These are phyloP conservation scores for Globisporangium nodosum DNA, from an alignment of 352 stramenopile species.

Conservation along the genomic window DNA sequence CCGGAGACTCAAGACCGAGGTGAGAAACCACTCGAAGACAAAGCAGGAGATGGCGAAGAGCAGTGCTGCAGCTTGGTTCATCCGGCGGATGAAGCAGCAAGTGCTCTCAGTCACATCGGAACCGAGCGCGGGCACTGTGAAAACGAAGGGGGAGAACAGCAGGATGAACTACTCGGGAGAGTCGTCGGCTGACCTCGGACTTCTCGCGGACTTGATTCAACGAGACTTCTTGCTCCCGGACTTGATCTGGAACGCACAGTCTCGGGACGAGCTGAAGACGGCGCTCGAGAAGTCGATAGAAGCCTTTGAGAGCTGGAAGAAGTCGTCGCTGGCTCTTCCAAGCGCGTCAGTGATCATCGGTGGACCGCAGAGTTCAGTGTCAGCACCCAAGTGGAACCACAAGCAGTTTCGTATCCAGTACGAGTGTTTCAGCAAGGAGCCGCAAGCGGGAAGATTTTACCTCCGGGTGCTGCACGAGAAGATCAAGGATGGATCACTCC, in stretches of 20 bases:
- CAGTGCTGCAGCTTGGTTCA: constrained; percentile 45
- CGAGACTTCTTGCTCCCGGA: constrained; percentile 76
- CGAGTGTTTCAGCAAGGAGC: constrained; percentile 51
- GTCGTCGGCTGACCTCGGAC: constrained; percentile 54
- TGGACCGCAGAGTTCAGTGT: constrained; percentile 17
- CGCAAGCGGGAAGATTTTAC: constrained; percentile 63
- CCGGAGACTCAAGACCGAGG: constrained; percentile 21
- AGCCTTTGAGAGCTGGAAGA: constrained; percentile 47
- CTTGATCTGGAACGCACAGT: constrained; percentile 70
- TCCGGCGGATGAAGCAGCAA: constrained; percentile 61
- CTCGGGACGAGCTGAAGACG: constrained; percentile 44
- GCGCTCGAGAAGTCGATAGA: constrained; percentile 40
- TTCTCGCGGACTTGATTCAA: constrained; percentile 58
- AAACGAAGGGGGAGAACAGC: constrained; percentile 42
- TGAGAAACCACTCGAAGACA: constrained; percentile 18
- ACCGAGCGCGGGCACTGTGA: constrained; percentile 11
- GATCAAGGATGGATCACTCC: constrained; percentile 65
- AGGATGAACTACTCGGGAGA: constrained; percentile 73
- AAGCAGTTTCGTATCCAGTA: constrained; percentile 62
- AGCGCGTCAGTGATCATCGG: constrained; percentile 11
- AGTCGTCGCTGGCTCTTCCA: constrained; percentile 10
- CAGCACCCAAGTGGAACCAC: constrained; percentile 58
- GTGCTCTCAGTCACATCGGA: constrained; percentile 39
- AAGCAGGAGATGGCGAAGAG: constrained; percentile 16
- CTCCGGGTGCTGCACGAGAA: constrained; percentile 63